Conservation (phyloP, 768 basidiomycete genomes). For the Kwoniella mangroviensis region DNA sequence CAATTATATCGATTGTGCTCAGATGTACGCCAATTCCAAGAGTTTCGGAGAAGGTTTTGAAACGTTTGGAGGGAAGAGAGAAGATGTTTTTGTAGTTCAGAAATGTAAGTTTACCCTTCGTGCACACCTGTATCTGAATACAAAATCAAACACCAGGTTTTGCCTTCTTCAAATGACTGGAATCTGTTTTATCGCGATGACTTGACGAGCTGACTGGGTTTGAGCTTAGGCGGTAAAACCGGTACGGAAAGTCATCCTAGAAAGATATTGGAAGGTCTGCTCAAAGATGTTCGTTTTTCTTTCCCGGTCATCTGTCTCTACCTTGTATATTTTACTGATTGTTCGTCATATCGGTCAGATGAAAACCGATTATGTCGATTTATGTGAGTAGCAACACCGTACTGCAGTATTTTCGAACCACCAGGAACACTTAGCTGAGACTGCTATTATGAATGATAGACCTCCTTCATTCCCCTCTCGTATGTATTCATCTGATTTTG, state of each 20-base stretch:
- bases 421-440: neutral
- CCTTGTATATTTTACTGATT: neutral
- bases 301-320: too few relatives aligned
- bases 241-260: conserved; percentile 30
- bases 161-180: too few relatives aligned
- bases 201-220: neutral
- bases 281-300: conserved; percentile 61
- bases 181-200: neutral
- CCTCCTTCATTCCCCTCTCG: conserved; percentile 64
- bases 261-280: conserved; percentile 62
- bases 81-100: conserved; percentile 64
- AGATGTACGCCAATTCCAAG: conserved; percentile 53
- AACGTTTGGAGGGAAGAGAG: conserved; percentile 36
- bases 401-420: neutral
- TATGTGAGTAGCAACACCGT: conserved; percentile 57
- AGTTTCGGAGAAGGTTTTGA: conserved; percentile 40
- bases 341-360: neutral
- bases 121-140: too few relatives aligned
- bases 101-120: conserved; percentile 30
- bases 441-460: conserved; percentile 52
- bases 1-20: conserved; percentile 51
- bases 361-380: conserved; percentile 18
- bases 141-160: too few relatives aligned
- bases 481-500: conserved; percentile 6
- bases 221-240: conserved; percentile 5